Base-by-base conservation (phyloP, 2,329 filamentous ascomycete species). In the Emydomyces testavorans region DNA sequence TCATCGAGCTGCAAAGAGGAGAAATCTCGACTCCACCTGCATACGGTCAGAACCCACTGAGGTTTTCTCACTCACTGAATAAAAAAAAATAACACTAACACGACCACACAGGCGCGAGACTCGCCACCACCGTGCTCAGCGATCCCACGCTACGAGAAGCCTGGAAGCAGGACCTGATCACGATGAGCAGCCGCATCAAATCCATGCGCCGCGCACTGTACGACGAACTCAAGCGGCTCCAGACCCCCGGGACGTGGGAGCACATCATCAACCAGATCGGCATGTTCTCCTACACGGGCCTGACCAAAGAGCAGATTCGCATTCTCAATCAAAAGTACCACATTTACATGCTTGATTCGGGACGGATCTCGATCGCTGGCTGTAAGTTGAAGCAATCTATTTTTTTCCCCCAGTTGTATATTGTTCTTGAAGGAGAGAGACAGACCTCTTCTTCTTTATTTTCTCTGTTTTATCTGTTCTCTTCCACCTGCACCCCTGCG, bases 121-220 rank as follows among this genome's bases (percentile, higher is more conserved):
- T 56, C 55, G 39, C 59, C 57, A 28, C 46, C 56, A 18, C 52
- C 61, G 32, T 94, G 23, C 76, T 96, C 54, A 92, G 90, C 62
- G 81, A 90, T 64, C 65, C 77, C 1, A 70, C 75, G 48, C 77
- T 96, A 50, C 92, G 89, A 61, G 76, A 79, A 31, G 82, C 94
- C 70, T 96, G 89, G 90, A 81, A 94, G 66, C 81, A 82, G 48
- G 89, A 96, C 65, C 74, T 96, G 56, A 76, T 77, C 53, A 86
- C 83, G 57, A 96, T 96, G 90, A 87, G 85, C 29, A 89, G 90
- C 38, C 83, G 90, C 57, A 95, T 96, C 71, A 94, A 87, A 58
- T 74, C 76, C 57, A 96, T 95, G 90, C 83, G 90, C 56, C 78
- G 80, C 62, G 79, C 77, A 2, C 73, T 96, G 53, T 80, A 87